Evolutionary conservation across 352 stramenopile species (phyloP).

Genomic region (Aphanomyces invadans): DNA sequence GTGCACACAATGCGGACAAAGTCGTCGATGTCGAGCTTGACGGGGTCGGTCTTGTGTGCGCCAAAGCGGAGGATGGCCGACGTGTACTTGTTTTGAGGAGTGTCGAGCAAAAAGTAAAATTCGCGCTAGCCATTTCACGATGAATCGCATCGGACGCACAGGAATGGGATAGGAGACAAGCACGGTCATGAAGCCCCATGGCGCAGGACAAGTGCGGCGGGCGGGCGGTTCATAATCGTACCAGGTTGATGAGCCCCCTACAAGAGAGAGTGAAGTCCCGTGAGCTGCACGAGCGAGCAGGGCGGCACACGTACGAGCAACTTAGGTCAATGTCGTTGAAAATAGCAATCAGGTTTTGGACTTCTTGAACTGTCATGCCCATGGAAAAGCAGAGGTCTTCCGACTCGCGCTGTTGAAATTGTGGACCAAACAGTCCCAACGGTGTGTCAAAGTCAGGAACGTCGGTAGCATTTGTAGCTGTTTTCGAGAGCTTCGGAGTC

Average conservation of each 20-base stretch:
- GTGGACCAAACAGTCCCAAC: conserved; percentile 17
- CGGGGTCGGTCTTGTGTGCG: neutral
- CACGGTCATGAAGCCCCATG: no score
- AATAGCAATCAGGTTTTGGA: conserved; percentile 9
- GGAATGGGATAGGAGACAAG: no score
- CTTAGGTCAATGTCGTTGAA: conserved; percentile 25
- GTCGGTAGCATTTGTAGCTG: neutral
- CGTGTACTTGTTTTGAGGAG: conserved; percentile 20
- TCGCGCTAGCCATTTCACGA: no score
- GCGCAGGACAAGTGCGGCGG: no score
- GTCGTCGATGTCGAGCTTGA: conserved; percentile 24
- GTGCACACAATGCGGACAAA: conserved; percentile 21
- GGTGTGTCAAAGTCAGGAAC: conserved; percentile 6
- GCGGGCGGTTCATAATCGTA: neutral
- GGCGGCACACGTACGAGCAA: conserved; percentile 16
- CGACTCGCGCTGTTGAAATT: conserved; percentile 15
- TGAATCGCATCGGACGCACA: no score
- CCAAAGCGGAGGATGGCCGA: neutral
- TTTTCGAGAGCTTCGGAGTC: neutral
- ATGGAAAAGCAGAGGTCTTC: conserved; percentile 25
- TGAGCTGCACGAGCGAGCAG: neutral
- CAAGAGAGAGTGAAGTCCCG: no score
- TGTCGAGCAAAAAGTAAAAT: conserved; percentile 22
- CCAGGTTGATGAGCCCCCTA: conserved; percentile 24
- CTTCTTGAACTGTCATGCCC: conserved; percentile 19